Base-by-base conservation (phyloP, 2,329 filamentous ascomycete genomes). In the Cladosporium austrohemisphaericum region DNA sequence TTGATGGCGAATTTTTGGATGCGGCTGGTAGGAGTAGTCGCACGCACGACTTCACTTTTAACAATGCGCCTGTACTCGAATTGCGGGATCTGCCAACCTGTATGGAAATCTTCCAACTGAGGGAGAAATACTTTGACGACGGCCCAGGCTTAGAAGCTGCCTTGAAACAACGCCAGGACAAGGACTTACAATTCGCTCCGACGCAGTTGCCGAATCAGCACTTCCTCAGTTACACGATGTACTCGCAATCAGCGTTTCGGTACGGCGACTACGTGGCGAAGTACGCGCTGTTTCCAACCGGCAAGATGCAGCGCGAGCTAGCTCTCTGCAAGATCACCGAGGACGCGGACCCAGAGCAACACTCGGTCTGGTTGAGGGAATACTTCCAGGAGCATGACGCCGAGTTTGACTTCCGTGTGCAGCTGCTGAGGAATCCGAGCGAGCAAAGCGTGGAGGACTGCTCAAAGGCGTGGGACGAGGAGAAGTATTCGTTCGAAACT, bases 181-280 rank as follows among this genome's bases (percentile, higher is more conserved):
- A 57, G 7, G 43, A 62, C 13, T 60, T 62, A 54, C 60, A 64
- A 43, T 56, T 55, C 16, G 62, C 56, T 3, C 65, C 65, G 6
- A 54, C 51, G 9, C 57, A 45, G 50, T 60, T 67, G 36, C 62
- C 54, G 22, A 71, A 66, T 5, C 68, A 60, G 11, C 68, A 70
- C 28, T 64, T 67, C 2, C 71, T 71, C 36, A 63, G 67, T 46
- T 57, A 58, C 40, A 44, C 57, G 4, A 61, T 66, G 48, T 63
- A 59, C 41, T 60, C 54, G 11, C 64, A 67, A 43, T 65, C 62
- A 6, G 62, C 59, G 5, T 65, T 64, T 28, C 48, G 60, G 6
- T 67, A 58, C 43, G 63, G 63, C 3, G 46, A 63, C 6, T 60
- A 58, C 29, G 61, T 65, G 43, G 62, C 58, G 1, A 62, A 65